phyloP scores from a whole-genome alignment of 2,329 filamentous ascomycete species.

The Nothophoma quercina region DNA sequence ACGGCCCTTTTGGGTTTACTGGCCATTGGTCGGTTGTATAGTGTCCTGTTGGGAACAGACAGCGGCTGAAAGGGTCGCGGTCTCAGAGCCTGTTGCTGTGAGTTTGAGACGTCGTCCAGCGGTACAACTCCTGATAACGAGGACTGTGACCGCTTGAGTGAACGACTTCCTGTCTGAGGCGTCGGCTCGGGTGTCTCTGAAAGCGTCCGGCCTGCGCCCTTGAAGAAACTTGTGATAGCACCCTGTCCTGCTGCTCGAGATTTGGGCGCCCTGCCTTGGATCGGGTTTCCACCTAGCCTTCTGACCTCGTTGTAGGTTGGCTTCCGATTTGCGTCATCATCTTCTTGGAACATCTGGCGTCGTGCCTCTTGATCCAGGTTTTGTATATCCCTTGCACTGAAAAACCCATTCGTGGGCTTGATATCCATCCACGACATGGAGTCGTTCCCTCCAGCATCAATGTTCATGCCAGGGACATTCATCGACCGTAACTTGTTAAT shows the following conservation, averaged over 20 bases:
- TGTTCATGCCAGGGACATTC: not conserved
- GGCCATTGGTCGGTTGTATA: conserved; percentile 42
- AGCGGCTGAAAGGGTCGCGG: conserved; percentile 32
- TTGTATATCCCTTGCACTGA: conserved; percentile 50
- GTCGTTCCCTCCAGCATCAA: not conserved
- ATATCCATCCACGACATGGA: conserved; percentile 23
- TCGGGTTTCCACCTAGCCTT: conserved; percentile 27
- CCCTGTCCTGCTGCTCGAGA: conserved; percentile 58
- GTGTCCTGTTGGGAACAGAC: conserved; percentile 40
- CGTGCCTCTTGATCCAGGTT: conserved; percentile 50
- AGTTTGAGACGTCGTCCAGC: conserved; percentile 46
- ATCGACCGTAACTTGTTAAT: not conserved
- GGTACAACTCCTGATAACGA: conserved; percentile 24
- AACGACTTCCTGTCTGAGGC: conserved; percentile 11
- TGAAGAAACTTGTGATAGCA: conserved; percentile 62
- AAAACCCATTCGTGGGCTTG: conserved; percentile 41
- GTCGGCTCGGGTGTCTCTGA: conserved; percentile 18
- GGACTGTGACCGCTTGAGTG: conserved; percentile 33
- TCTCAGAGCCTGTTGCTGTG: conserved; percentile 18
- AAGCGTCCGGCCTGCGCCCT: conserved; percentile 34
- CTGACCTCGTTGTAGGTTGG: conserved; percentile 37
- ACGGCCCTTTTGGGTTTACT: conserved; percentile 37
- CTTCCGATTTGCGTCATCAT: conserved; percentile 30
- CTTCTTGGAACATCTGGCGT: conserved; percentile 21
- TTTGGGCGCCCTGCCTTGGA: conserved; percentile 34